Evolutionary conservation across 768 basidiomycete species (phyloP).

Genomic region (Suillus plorans): DNA sequence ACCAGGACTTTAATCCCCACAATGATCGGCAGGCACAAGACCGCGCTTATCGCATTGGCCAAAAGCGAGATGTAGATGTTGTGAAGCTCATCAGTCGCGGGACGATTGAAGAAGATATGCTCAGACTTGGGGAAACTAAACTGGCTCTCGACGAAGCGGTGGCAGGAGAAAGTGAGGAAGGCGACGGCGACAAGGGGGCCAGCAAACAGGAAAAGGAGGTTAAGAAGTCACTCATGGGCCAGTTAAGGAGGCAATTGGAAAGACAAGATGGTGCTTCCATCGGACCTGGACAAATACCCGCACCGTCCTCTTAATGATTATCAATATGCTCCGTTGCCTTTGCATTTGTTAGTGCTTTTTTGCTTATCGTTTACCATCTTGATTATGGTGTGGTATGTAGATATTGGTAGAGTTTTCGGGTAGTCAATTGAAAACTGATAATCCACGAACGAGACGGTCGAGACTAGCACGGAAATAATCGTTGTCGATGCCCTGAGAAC

Average conservation of each 20-base stretch:
- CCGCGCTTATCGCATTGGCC: conserved; percentile 95
- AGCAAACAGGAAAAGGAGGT: conserved; percentile 74
- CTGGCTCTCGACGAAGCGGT: conserved; percentile 92
- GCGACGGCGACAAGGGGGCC: conserved; percentile 57
- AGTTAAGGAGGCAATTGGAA: conserved; percentile 80
- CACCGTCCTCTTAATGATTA: conserved; percentile 12
- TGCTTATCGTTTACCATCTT: conserved; percentile 6
- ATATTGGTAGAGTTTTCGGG: conserved; percentile 11
- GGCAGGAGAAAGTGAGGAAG: conserved; percentile 67
- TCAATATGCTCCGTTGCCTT: conserved; percentile 9
- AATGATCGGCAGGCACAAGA: conserved; percentile 99
- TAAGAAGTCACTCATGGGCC: conserved; percentile 84
- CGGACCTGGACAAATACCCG: not conserved
- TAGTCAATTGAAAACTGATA: conserved; percentile 42
- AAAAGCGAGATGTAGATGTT: conserved; percentile 91
- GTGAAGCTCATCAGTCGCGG: conserved; percentile 89
- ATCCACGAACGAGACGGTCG: conserved; percentile 70
- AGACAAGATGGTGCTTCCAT: conserved; percentile 39
- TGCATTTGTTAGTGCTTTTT: conserved; percentile 12
- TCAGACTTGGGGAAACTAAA: conserved; percentile 85
- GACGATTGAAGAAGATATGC: conserved; percentile 97
- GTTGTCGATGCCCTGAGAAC: conserved; percentile 86
- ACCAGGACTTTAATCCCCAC: conserved; percentile 97
- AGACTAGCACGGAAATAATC: conserved; percentile 83
- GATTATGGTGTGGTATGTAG: conserved; percentile 17